Evolutionary conservation across 176 grass and related monocot species (phyloP), one percentile per base, ranked within the genome.

Genomic region (Paspalum notatum): DNA sequence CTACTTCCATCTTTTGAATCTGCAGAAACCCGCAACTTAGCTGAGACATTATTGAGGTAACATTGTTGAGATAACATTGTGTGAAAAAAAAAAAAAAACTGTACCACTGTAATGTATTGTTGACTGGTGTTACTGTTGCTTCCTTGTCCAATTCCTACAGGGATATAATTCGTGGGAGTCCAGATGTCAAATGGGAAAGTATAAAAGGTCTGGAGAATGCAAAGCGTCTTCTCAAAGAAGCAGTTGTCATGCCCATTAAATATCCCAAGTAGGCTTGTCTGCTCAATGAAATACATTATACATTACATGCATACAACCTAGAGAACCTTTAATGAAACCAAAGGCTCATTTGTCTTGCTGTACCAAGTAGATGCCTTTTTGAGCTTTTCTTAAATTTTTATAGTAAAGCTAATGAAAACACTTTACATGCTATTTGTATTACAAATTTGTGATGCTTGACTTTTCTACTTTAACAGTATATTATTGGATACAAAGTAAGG

Each of bases 181-280:
- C 92, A 79, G 92, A 94, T 89, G 95, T 94, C 64, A 98, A 94
- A 91, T 98, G 95, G 95, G 95, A 94, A 85, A 94, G 92, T 83
- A 98, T 94, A 71, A 98, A 94, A 85, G 95, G 95, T 53, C 84
- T 98, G 83, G 95, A 92, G 66, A 92, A 82, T 86, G 92, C 90
- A 17, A 98, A 98, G 81, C 74, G 90, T 5, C 92, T 94, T 74
- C 89, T 98, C 24, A 98, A 98, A 86, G 95, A 94, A 87, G 95
- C 92, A 76, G 95, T 98, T 78, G 95, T 98, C 62, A 94, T 98
- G 92, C 92, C 92, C 50, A 94, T 98, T 71, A 98, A 98, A 83
- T 98, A 98, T 81, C 95, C 95, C 37, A 98, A 94, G 95, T 98
- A 92, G 51, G 90, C 40, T 87, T 76, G 6, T 50, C 20, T 85